Percentiles rank a stretch among this genome's conserved stretches.
These are phyloP conservation scores for Conringia planisiliqua DNA, from an alignment of 345 rosid species.

Conservation along the genomic window DNA sequence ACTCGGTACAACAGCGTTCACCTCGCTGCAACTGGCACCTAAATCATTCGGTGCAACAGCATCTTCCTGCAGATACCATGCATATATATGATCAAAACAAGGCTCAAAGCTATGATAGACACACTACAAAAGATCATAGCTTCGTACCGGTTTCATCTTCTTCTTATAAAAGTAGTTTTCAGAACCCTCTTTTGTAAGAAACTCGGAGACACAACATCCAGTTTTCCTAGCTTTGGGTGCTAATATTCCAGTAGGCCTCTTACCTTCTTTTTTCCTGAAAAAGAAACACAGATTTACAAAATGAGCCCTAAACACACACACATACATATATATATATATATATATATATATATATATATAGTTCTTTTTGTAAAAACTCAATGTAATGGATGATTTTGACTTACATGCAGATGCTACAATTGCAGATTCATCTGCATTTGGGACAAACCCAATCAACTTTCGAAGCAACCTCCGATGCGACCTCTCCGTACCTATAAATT, in stretches of 20 bases:
- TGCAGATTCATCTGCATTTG: conserved; percentile 76
- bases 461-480: conserved; percentile 46
- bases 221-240: neutral
- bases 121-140: neutral
- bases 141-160: neutral
- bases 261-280: neutral
- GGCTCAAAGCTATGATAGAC: no score
- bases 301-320: neutral
- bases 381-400: neutral
- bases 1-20: no score
- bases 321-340: no score
- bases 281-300: neutral
- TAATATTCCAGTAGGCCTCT: neutral
- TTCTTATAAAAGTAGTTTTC: no score
- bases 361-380: neutral
- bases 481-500: conserved; percentile 65
- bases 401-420: conserved; percentile 83
- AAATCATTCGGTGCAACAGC: no score
- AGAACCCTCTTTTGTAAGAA: neutral
- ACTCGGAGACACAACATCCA: neutral
- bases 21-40: no score
- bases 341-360: no score
- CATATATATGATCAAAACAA: no score
- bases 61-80: no score
- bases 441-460: conserved; percentile 69